Conservation (phyloP, 208 protist species). For the Trypanosoma boissoni region DNA sequence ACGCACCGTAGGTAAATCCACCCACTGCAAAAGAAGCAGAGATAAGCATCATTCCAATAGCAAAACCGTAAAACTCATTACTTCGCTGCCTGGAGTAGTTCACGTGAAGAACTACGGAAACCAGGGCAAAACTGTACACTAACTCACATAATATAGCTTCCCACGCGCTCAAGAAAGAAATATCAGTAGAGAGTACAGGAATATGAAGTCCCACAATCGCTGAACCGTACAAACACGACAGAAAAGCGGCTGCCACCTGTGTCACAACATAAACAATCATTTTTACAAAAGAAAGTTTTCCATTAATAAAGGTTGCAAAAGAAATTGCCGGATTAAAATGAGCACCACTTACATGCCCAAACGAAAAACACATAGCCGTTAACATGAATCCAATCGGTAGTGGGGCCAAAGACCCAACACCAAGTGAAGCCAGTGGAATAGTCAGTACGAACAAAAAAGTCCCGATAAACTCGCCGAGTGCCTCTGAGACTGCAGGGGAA, state of each 20-base stretch:
- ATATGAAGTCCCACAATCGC: conserved; percentile 79
- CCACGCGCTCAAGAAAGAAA: conserved; percentile 47
- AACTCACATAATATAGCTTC: conserved; percentile 69
- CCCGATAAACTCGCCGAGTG: conserved; percentile 80
- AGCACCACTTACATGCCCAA: conserved; percentile 90
- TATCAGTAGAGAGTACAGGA: conserved; percentile 40
- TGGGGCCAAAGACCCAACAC: conserved; percentile 65
- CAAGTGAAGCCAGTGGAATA: conserved; percentile 61
- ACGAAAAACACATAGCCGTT: conserved; percentile 87
- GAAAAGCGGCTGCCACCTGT: conserved; percentile 75
- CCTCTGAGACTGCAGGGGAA: conserved; percentile 60
- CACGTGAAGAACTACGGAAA: conserved; percentile 77
- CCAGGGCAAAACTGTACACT: conserved; percentile 81
- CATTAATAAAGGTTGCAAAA: conserved; percentile 83
- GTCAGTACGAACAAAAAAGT: conserved; percentile 86
- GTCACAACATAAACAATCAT: conserved; percentile 64
- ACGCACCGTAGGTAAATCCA: conserved; percentile 60
- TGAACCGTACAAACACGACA: conserved; percentile 65
- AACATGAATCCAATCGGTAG: conserved; percentile 88
- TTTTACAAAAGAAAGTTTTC: conserved; percentile 65
- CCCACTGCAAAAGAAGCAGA: conserved; percentile 70
- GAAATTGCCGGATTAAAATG: conserved; percentile 93
- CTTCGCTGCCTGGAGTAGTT: conserved; percentile 77
- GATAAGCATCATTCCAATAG: conserved; percentile 68
- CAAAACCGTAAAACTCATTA: conserved; percentile 86